phyloP scores from a whole-genome alignment of 73 alveolate species.

The Tetrahymena elliotti region DNA sequence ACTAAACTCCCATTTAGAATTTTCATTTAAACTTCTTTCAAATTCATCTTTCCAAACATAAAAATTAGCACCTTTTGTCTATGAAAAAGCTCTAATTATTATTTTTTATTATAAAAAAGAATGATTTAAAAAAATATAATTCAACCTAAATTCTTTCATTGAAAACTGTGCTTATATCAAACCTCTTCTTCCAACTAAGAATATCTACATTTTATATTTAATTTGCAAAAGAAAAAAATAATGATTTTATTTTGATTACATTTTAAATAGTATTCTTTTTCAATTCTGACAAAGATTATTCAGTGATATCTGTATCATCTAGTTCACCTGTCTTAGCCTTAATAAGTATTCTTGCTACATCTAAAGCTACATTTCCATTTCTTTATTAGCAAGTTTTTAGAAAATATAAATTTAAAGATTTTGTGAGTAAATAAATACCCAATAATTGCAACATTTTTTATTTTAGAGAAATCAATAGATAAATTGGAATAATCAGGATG shows the following conservation, averaged over 20 bases:
- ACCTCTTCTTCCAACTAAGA: slow-evolving; percentile 53
- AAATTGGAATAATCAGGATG: slow-evolving; percentile 38
- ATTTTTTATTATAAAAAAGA: background rate
- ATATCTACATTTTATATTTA: slow-evolving; percentile 15
- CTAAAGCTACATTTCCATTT: slow-evolving; percentile 85
- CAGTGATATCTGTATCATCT: slow-evolving; percentile 56
- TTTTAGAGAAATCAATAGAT: slow-evolving; percentile 9
- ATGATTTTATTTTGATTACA: background rate
- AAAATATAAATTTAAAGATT: background rate
- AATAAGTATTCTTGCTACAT: slow-evolving; percentile 58
- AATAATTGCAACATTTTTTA: slow-evolving; percentile 17
- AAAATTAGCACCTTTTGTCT: slow-evolving; percentile 4
- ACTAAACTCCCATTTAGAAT: background rate
- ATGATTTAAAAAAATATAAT: background rate
- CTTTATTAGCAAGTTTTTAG: slow-evolving; percentile 21
- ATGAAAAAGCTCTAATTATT: background rate
- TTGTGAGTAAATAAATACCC: background rate
- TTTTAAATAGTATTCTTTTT: slow-evolving; percentile 14
- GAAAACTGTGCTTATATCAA: slow-evolving; percentile 40
- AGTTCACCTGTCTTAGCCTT: slow-evolving; percentile 34
- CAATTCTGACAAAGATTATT: slow-evolving; percentile 38
- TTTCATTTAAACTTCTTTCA: slow-evolving; percentile 3
- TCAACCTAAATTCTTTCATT: slow-evolving; percentile 35
- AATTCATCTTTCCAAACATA: slow-evolving; percentile 14
- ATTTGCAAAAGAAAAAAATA: background rate